phyloP scores from a whole-genome alignment of 306 rosid species.

The Lagenaria siceraria region DNA sequence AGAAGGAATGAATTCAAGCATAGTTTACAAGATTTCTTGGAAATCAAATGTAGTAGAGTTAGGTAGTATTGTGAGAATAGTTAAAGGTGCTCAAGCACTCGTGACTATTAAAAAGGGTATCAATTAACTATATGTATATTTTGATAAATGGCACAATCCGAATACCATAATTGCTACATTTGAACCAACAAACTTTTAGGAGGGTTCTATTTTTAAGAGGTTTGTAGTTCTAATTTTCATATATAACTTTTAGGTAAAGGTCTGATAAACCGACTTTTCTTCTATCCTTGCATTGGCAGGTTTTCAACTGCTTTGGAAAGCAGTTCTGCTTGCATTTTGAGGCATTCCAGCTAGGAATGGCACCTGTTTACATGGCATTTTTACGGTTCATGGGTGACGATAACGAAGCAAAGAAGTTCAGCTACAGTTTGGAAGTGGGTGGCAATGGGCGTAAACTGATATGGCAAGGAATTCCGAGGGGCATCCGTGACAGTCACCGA shows the following conservation, averaged over 20 bases:
- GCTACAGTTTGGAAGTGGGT: constrained; percentile 90
- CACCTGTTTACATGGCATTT: constrained; percentile 90
- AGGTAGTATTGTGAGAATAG: neutral
- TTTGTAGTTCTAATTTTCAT: neutral
- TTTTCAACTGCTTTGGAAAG: constrained; percentile 75
- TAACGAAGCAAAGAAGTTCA: constrained; percentile 65
- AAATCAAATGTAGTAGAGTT: neutral
- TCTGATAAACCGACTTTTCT: neutral
- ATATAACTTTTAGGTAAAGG: neutral
- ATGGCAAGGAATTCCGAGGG: constrained; percentile 96
- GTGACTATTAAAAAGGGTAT: no score
- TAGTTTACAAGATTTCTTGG: neutral
- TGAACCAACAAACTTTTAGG: neutral
- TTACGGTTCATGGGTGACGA: constrained; percentile 90
- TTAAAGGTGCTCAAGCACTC: neutral
- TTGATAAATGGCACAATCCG: neutral
- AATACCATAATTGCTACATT: neutral
- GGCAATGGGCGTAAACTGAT: constrained; percentile 69
- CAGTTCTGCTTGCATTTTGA: constrained; percentile 95
- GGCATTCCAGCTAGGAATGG: constrained; percentile 70
- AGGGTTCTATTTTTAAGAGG: neutral
- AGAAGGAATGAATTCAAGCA: neutral
- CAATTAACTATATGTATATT: neutral
- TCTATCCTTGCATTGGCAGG: constrained; percentile 22
- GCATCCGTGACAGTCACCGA: constrained; percentile 73